These are phyloP conservation scores for Candida ponderosae DNA, from an alignment of 805 yeast species.

Conservation along the genomic window DNA sequence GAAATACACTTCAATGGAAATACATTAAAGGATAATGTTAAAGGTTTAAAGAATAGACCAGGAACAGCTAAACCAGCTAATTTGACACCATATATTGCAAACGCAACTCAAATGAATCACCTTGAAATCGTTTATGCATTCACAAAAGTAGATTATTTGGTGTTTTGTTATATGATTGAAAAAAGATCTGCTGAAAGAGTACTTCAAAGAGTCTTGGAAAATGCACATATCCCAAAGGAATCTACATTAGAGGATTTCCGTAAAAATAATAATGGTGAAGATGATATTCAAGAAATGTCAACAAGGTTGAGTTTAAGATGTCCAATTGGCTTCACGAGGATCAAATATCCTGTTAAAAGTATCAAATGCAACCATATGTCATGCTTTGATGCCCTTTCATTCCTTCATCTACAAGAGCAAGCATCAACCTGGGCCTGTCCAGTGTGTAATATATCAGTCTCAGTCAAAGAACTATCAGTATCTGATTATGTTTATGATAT, in stretches of 20 bases:
- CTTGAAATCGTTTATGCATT: constrained; percentile 53
- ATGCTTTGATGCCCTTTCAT: constrained; percentile 80
- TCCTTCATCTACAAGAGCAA: constrained; percentile 65
- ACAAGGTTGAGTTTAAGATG: constrained; percentile 65
- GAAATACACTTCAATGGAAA: constrained; percentile 57
- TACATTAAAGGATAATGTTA: constrained; percentile 43
- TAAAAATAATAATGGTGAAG: constrained; percentile 47
- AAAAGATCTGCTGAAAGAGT: constrained; percentile 32
- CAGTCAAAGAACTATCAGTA: constrained; percentile 52
- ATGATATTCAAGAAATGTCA: constrained; percentile 61
- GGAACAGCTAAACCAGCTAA: constrained; percentile 85
- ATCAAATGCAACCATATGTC: constrained; percentile 70
- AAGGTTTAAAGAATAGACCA: constrained; percentile 67
- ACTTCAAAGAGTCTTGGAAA: constrained; percentile 29
- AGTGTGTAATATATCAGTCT: constrained; percentile 51
- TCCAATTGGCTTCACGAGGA: constrained; percentile 67
- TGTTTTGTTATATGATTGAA: constrained; percentile 56
- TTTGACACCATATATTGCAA: constrained; percentile 43
- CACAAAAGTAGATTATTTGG: constrained; percentile 39
- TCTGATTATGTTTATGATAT: constrained; percentile 71
- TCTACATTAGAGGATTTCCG: constrained; percentile 43
- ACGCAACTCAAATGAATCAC: constrained; percentile 27
- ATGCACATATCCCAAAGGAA: constrained; percentile 45
- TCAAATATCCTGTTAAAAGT: constrained; percentile 68
- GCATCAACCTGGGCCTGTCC: constrained; percentile 89